A percentile compares a stretch with the other conserved stretches of the same genome.
phyloP scores from a whole-genome alignment of 345 rosid species.

The Nasturtium officinale region DNA sequence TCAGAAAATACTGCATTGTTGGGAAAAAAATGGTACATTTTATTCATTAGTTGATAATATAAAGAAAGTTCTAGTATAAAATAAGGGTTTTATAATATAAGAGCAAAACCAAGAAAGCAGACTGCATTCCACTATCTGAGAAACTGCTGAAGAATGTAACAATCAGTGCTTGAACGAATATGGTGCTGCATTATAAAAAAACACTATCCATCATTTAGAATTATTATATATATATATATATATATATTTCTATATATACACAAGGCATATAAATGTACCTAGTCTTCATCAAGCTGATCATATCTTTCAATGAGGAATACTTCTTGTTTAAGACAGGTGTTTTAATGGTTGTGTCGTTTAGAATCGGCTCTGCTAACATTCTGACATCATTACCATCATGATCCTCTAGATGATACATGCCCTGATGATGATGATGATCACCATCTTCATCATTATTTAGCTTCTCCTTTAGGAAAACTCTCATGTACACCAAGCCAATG shows the following conservation, averaged over 20 bases:
- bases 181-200: conserved; percentile 51
- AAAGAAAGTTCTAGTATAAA: not conserved
- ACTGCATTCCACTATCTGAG: conserved; percentile 63
- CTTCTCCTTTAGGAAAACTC: conserved; percentile 70
- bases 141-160: conserved; percentile 80
- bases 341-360: conserved; percentile 40
- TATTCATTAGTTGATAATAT: not conserved
- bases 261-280: conserved; percentile 47
- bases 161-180: conserved; percentile 67
- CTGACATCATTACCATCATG: not conserved
- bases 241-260: not conserved
- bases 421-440: conserved; percentile 20
- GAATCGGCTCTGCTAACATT: conserved; percentile 53
- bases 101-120: conserved; percentile 59
- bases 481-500: conserved; percentile 72
- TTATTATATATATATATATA: not conserved
- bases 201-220: not conserved
- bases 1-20: conserved; percentile 85
- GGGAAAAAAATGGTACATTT: no score
- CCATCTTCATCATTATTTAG: conserved; percentile 20
- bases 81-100: not conserved
- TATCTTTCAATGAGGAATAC: conserved; percentile 58
- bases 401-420: no score
- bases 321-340: conserved; percentile 47
- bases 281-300: conserved; percentile 53